Evolutionary conservation across 768 basidiomycete species (phyloP).

Genomic region (Russula foetens): DNA sequence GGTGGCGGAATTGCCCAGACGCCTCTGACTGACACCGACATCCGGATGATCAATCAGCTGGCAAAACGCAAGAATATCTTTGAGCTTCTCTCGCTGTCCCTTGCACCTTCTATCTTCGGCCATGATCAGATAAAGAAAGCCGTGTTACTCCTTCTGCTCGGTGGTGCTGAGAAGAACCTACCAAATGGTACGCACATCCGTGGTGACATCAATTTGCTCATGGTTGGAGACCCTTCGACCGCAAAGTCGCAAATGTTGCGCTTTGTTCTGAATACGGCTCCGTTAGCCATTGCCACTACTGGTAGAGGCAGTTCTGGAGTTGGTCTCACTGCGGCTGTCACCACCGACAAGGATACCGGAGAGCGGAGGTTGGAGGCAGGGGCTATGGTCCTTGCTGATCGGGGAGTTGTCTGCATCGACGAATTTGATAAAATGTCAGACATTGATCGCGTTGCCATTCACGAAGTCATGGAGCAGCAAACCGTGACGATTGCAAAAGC

Average conservation of each 20-base stretch:
- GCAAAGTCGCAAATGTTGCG: slow-evolving; percentile 95
- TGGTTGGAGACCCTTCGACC: slow-evolving; percentile 99
- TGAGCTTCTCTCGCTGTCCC: slow-evolving; percentile 80
- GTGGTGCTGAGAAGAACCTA: slow-evolving; percentile 96
- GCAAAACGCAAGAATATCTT: slow-evolving; percentile 85
- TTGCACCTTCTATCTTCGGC: slow-evolving; percentile 96
- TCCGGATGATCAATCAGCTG: slow-evolving; percentile 92
- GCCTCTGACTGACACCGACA: slow-evolving; percentile 85
- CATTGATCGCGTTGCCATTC: slow-evolving; percentile 96
- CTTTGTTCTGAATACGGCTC: slow-evolving; percentile 93
- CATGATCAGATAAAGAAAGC: slow-evolving; percentile 95
- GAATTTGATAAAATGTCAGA: slow-evolving; percentile 99
- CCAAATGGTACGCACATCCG: slow-evolving; percentile 97
- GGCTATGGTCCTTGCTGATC: slow-evolving; percentile 98
- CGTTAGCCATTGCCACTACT: slow-evolving; percentile 95
- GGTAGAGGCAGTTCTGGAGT: slow-evolving; percentile 98
- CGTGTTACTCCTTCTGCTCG: slow-evolving; percentile 84
- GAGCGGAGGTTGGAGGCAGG: slow-evolving; percentile 96
- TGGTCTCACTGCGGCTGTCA: slow-evolving; percentile 97
- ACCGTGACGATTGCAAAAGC: slow-evolving; percentile 99
- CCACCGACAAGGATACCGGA: slow-evolving; percentile 96
- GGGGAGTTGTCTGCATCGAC: slow-evolving; percentile 98
- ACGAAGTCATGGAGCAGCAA: slow-evolving; percentile 99
- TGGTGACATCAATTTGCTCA: slow-evolving; percentile 98
- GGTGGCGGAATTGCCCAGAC: slow-evolving; percentile 94